A percentile compares a stretch with the other conserved stretches of the same genome.
These are phyloP conservation scores for Meyerozyma carpophila DNA, from an alignment of 1,139 yeast genomes.

Conservation along the genomic window DNA sequence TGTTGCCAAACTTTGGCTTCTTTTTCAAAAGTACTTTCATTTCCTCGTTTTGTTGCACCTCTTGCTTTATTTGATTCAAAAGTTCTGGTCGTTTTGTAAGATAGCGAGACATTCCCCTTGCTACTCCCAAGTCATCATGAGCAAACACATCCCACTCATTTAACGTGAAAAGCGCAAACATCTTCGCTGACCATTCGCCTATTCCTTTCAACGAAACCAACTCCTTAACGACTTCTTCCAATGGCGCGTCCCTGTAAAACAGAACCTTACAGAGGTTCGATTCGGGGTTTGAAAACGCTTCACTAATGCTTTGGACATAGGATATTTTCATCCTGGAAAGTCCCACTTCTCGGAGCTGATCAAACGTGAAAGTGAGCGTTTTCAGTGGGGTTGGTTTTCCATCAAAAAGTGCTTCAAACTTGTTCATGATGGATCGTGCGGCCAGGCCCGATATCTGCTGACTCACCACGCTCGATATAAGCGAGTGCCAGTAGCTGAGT, in stretches of 20 bases:
- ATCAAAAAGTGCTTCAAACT: conserved; percentile 34
- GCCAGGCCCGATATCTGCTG: conserved; percentile 89
- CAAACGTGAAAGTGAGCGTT: conserved; percentile 35
- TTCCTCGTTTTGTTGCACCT: conserved; percentile 24
- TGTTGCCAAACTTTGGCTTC: conserved; percentile 29
- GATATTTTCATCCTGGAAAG: conserved; percentile 64
- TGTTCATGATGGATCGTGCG: conserved; percentile 56
- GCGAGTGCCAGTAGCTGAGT: conserved; percentile 37
- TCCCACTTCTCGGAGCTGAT: conserved; percentile 58
- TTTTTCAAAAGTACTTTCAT: conserved; percentile 23
- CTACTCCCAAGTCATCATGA: conserved; percentile 76
- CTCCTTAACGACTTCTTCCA: conserved; percentile 49
- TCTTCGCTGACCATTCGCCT: conserved; percentile 88
- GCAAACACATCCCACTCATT: conserved; percentile 68
- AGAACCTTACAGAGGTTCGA: conserved; percentile 33
- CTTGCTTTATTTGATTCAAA: conserved; percentile 33
- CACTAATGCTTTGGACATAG: conserved; percentile 58
- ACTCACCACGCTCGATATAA: conserved; percentile 49
- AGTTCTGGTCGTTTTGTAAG: conserved; percentile 51
- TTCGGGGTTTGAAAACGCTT: conserved; percentile 42
- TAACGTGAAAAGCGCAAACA: conserved; percentile 74
- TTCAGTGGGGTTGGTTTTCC: conserved; percentile 49
- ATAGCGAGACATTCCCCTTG: conserved; percentile 71
- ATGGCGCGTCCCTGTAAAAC: conserved; percentile 27
- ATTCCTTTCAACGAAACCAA: conserved; percentile 67